Evolutionary conservation across 2,329 filamentous ascomycete genomes (phyloP).

Genomic region (Rhynchosporium agropyri): DNA sequence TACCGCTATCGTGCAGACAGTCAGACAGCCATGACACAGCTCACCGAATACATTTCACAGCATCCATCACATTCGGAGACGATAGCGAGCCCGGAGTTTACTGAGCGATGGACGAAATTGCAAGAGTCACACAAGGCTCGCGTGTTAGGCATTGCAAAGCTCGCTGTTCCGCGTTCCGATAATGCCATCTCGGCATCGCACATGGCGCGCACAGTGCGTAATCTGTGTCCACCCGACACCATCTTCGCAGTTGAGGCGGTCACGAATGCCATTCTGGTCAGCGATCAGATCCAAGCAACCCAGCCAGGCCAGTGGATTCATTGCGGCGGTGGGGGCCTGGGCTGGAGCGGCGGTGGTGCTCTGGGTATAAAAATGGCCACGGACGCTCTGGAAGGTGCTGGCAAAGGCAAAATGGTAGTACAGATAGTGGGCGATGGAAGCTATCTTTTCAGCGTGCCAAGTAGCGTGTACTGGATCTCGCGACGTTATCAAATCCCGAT

Average conservation of each 20-base stretch:
- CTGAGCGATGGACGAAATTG: conserved; percentile 55
- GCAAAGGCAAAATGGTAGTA: no score
- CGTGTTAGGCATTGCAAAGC: conserved; percentile 60
- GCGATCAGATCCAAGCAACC: conserved; percentile 70
- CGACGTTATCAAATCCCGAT: no score
- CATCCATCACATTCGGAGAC: conserved; percentile 47
- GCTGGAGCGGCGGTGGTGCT: conserved; percentile 72
- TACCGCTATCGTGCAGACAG: conserved; percentile 69
- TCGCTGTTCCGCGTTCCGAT: conserved; percentile 60
- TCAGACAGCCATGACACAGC: conserved; percentile 66
- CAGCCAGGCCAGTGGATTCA: conserved; percentile 77
- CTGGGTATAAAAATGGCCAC: no score
- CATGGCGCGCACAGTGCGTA: conserved; percentile 48
- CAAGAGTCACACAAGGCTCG: conserved; percentile 60
- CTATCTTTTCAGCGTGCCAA: no score
- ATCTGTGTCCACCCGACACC: conserved; percentile 61
- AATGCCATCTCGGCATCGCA: conserved; percentile 51
- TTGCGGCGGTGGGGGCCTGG: conserved; percentile 78
- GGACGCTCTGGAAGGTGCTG: no score
- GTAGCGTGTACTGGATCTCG: no score
- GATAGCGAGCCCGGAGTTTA: conserved; percentile 43
- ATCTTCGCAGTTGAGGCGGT: conserved; percentile 81
- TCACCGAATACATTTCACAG: conserved; percentile 61
- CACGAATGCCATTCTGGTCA: conserved; percentile 67
- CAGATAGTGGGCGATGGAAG: no score